These are phyloP conservation scores for Boletus sp. DNA, from an alignment of 768 basidiomycete species.

Conservation along the genomic window DNA sequence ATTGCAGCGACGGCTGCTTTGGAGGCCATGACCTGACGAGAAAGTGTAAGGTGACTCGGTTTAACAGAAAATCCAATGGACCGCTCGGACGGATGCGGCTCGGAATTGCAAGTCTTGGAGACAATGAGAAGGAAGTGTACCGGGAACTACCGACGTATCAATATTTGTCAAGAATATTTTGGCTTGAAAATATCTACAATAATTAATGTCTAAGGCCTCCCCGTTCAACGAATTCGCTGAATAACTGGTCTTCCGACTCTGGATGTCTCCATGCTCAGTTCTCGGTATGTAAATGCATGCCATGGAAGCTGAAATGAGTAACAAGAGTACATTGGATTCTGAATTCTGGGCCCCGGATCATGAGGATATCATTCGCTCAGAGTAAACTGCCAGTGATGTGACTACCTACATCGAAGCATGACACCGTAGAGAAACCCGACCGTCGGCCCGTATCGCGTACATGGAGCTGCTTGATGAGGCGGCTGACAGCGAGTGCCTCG, in stretches of 20 bases:
- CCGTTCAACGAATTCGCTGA: neutral
- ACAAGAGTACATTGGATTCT: neutral
- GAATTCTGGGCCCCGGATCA: neutral
- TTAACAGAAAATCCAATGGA: constrained; percentile 1
- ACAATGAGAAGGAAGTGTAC: constrained; percentile 13
- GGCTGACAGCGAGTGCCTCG: neutral
- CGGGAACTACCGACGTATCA: constrained; percentile 29
- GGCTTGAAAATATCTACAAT: neutral
- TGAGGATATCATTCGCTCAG: neutral
- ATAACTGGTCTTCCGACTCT: too few species aligned
- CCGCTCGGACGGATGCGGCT: constrained; percentile 15
- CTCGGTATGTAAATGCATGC: neutral
- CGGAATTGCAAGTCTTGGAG: constrained; percentile 14
- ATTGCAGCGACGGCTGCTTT: constrained; percentile 71
- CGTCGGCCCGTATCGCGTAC: too few species aligned
- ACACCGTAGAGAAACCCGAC: too few species aligned
- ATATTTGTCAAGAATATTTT: constrained; percentile 13
- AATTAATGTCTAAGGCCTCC: neutral
- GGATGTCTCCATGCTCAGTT: too few species aligned
- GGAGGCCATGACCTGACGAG: constrained; percentile 54
- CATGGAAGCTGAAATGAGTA: neutral
- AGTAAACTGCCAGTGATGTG: too few species aligned
- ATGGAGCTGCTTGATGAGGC: too few species aligned
- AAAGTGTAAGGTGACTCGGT: neutral
- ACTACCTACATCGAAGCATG: neutral